These are phyloP conservation scores for Urostyla sp. DNA, from an alignment of 73 alveolate genomes.

Conservation along the genomic window DNA sequence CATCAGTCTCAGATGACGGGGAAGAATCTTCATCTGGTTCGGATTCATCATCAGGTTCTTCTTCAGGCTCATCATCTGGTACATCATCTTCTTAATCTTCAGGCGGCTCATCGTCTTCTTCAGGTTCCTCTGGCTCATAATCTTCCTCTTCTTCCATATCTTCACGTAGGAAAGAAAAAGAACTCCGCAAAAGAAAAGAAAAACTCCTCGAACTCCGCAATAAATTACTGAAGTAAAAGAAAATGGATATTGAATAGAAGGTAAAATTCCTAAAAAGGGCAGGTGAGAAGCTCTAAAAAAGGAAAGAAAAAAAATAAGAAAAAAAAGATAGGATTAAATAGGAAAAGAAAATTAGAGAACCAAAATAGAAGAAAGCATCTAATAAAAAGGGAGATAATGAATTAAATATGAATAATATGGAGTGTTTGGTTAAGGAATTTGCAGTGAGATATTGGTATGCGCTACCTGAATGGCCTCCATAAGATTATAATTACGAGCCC, in stretches of 20 bases:
- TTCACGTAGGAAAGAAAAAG: not conserved
- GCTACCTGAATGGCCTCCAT: slow-evolving; percentile 93
- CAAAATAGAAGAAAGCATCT: not conserved
- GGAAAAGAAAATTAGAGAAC: not conserved
- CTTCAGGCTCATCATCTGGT: slow-evolving; percentile 7
- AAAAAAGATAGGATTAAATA: not conserved
- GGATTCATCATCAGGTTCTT: slow-evolving; percentile 15
- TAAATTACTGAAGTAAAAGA: slow-evolving; percentile 5
- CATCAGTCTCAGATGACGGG: no score
- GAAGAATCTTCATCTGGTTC: slow-evolving; percentile 37
- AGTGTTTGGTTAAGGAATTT: slow-evolving; percentile 69
- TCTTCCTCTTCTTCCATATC: not conserved
- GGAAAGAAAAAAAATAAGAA: slow-evolving; percentile 4
- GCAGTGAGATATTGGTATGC: slow-evolving; percentile 88
- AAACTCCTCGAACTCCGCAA: not conserved
- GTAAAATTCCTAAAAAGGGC: not conserved
- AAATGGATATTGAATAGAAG: slow-evolving; percentile 17
- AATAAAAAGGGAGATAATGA: slow-evolving; percentile 22
- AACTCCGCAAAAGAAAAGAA: not conserved
- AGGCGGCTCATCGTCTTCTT: slow-evolving; percentile 16
- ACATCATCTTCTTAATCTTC: slow-evolving; percentile 1
- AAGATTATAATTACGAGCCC: slow-evolving; percentile 75
- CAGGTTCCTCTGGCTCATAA: not conserved
- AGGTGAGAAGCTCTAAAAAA: slow-evolving; percentile 6
- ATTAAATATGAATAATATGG: not conserved